phyloP scores from a whole-genome alignment of 108 stramenopile genomes.

The Pseudonitzschia delicatissima region DNA sequence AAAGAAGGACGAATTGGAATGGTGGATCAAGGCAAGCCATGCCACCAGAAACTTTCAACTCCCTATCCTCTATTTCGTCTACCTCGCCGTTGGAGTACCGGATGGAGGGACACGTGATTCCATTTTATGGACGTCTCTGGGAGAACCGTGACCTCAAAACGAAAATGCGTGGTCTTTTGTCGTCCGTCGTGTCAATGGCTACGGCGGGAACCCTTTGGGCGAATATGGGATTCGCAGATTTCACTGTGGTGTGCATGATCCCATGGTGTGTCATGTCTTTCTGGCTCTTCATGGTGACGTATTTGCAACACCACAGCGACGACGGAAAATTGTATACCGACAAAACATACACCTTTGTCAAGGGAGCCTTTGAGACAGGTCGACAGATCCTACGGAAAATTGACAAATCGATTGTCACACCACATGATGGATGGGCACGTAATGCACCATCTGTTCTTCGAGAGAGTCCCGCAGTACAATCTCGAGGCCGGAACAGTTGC shows the following conservation, averaged over 20 bases:
- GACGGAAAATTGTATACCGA: constrained; percentile 85
- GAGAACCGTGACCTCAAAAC: constrained; percentile 44
- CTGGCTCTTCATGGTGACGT: constrained; percentile 93
- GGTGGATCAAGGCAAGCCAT: constrained; percentile 44
- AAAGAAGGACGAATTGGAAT: constrained; percentile 44
- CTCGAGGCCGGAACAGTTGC: constrained; percentile 59
- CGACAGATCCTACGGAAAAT: constrained; percentile 82
- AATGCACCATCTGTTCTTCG: constrained; percentile 91
- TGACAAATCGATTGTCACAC: constrained; percentile 75
- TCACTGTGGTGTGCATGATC: constrained; percentile 60
- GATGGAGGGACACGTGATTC: constrained; percentile 69
- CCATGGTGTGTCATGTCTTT: constrained; percentile 79
- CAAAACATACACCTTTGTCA: constrained; percentile 69
- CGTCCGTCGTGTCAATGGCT: constrained; percentile 42
- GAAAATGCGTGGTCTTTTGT: constrained; percentile 44
- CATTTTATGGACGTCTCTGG: constrained; percentile 76
- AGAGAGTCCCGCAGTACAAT: constrained; percentile 85
- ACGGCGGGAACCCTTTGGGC: constrained; percentile 52
- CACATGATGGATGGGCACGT: constrained; percentile 96
- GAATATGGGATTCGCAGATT: constrained; percentile 52
- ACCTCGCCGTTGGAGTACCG: constrained; percentile 58
- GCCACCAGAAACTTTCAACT: constrained; percentile 52
- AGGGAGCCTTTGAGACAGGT: constrained; percentile 89
- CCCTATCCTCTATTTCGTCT: constrained; percentile 68
- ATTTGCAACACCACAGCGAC: constrained; percentile 87